A percentile compares a stretch with the other conserved stretches of the same genome.
Conservation (phyloP, 2,329 filamentous ascomycete genomes). For the Talaromyces sp. region DNA sequence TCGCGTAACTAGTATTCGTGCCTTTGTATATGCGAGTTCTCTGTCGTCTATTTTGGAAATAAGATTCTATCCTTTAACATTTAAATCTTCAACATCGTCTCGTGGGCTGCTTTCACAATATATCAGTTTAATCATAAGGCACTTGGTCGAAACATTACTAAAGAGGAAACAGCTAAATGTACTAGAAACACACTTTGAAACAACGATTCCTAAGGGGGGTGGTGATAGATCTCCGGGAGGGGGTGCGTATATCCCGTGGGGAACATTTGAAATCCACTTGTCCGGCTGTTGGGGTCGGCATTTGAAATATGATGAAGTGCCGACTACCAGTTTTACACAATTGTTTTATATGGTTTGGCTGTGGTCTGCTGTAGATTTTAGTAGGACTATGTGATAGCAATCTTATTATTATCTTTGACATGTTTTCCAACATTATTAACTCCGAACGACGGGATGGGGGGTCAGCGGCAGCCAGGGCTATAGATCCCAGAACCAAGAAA, state of each 20-base stretch:
- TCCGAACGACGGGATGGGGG: constrained; percentile 34
- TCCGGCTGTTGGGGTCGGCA: background rate
- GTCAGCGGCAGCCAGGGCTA: constrained; percentile 31
- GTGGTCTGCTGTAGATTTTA: background rate
- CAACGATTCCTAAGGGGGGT: too few species aligned
- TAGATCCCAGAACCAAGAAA: constrained; percentile 44
- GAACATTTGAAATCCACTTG: background rate
- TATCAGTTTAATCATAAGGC: background rate
- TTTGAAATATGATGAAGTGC: background rate
- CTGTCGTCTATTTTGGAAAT: background rate
- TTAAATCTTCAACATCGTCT: background rate
- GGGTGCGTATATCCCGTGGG: background rate
- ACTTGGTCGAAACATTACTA: too few species aligned
- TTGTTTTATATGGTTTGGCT: background rate
- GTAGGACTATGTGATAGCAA: background rate
- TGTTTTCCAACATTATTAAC: constrained; percentile 45
- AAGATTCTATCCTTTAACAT: background rate
- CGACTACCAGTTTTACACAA: background rate
- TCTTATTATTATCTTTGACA: constrained; percentile 35
- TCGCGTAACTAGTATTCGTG: too few species aligned
- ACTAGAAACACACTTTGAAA: background rate
- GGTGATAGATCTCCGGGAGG: background rate
- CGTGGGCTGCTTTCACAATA: background rate
- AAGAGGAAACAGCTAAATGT: background rate
- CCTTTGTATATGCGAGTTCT: too few species aligned